Conservation (phyloP, 2,329 filamentous ascomycete genomes). For the Epicoccum nigrum region DNA sequence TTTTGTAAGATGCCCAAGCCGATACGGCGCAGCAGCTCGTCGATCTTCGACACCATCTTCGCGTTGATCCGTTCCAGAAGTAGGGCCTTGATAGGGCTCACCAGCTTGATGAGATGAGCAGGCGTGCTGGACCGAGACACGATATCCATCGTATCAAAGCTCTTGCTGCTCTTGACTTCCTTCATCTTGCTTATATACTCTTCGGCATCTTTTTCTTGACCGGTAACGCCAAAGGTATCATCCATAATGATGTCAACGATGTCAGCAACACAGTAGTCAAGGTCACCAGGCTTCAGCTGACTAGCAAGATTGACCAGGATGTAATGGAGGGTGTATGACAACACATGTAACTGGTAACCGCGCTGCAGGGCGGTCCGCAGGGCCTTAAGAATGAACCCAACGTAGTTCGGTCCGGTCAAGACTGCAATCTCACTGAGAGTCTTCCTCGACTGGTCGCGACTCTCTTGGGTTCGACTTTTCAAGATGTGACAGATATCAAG, state of each 20-base stretch:
- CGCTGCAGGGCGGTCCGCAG: slow-evolving; percentile 79
- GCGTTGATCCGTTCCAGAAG: slow-evolving; percentile 84
- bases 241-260: slow-evolving; percentile 92
- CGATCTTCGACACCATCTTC: slow-evolving; percentile 85
- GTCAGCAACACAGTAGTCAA: slow-evolving; percentile 83
- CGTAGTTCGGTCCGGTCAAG: slow-evolving; percentile 79
- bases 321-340: slow-evolving; percentile 93
- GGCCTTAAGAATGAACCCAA: slow-evolving; percentile 93
- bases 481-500: slow-evolving; percentile 94
- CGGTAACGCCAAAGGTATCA: slow-evolving; percentile 90
- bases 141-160: slow-evolving; percentile 95
- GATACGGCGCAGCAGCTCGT: slow-evolving; percentile 83
- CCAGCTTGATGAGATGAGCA: slow-evolving; percentile 72
- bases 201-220: slow-evolving; percentile 95
- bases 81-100: slow-evolving; percentile 78
- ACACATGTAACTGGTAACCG: slow-evolving; percentile 91
- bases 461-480: slow-evolving; percentile 84
- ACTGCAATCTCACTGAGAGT: slow-evolving; percentile 84
- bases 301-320: slow-evolving; percentile 79
- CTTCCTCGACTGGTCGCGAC: slow-evolving; percentile 87
- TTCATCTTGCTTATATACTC: slow-evolving; percentile 96
- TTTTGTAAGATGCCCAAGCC: slow-evolving; percentile 84
- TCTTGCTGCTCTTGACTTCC: slow-evolving; percentile 97
- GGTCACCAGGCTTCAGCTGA: slow-evolving; percentile 76
- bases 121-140: slow-evolving; percentile 84